A percentile compares a stretch with the other conserved stretches of the same genome.
phyloP scores from a whole-genome alignment of 306 rosid species.

The Rosa persica region DNA sequence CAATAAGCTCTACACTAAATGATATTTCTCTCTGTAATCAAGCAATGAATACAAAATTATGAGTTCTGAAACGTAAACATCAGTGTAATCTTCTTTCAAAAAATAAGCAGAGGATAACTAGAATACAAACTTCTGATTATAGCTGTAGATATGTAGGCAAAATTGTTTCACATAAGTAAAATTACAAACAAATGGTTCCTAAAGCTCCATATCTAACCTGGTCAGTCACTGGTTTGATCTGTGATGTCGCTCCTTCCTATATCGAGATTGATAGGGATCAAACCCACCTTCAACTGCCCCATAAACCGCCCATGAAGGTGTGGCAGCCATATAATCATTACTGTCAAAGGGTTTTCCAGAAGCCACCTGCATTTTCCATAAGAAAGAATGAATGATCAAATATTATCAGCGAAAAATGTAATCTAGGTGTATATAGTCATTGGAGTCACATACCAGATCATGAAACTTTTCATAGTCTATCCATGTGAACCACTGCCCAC shows the following conservation, averaged over 20 bases:
- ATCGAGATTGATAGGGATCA: conserved; percentile 81
- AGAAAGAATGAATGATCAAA: conserved; percentile 11
- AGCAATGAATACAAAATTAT: not conserved
- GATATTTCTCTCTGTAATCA: not conserved
- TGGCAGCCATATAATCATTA: conserved; percentile 75
- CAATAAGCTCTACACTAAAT: not conserved
- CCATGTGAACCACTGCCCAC: conserved; percentile 94
- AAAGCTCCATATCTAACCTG: conserved; percentile 42
- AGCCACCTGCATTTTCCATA: conserved; percentile 68
- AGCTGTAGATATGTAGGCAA: conserved; percentile 3
- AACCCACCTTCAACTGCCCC: conserved; percentile 95
- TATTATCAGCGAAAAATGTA: not conserved
- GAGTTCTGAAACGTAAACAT: not conserved
- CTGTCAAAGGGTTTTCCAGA: conserved; percentile 76
- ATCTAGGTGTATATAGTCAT: conserved; percentile 17
- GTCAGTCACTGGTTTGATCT: conserved; percentile 49
- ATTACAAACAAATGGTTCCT: conserved; percentile 24
- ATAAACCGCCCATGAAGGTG: conserved; percentile 93
- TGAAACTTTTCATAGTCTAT: conserved; percentile 93
- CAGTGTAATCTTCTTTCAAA: not conserved
- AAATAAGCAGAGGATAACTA: not conserved
- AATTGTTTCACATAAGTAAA: conserved; percentile 1
- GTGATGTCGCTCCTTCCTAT: conserved; percentile 87
- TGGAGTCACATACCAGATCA: conserved; percentile 60
- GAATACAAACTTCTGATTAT: not conserved